These are phyloP conservation scores for Phytophthora citrophthora DNA, from an alignment of 352 stramenopile genomes.

Conservation along the genomic window DNA sequence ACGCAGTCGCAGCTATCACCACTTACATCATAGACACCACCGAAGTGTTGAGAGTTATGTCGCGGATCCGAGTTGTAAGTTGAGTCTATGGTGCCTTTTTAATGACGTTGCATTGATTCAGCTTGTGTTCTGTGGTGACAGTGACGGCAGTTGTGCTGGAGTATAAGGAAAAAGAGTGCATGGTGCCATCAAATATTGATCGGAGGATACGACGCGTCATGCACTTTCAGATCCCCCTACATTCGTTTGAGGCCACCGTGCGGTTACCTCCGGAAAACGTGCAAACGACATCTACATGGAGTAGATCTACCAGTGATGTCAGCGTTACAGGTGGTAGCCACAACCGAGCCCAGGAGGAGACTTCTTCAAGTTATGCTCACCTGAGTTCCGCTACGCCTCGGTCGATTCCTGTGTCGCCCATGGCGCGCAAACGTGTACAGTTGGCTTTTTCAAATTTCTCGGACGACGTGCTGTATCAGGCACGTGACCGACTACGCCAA, in stretches of 20 bases:
- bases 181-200: slow-evolving; percentile 85
- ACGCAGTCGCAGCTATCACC: slow-evolving; percentile 41
- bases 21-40: slow-evolving; percentile 40
- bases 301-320: slow-evolving; percentile 22
- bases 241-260: slow-evolving; percentile 87
- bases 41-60: slow-evolving; percentile 60
- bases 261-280: slow-evolving; percentile 57
- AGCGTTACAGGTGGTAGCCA: slow-evolving; percentile 18
- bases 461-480: slow-evolving; percentile 86
- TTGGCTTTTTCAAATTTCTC: slow-evolving; percentile 85
- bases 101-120: slow-evolving; percentile 15
- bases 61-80: slow-evolving; percentile 70
- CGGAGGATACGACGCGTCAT: slow-evolving; percentile 88
- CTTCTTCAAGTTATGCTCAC: slow-evolving; percentile 43
- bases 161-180: slow-evolving; percentile 87
- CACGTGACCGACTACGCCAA: slow-evolving; percentile 74
- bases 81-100: slow-evolving; percentile 15
- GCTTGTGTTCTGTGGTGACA: slow-evolving; percentile 23
- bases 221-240: slow-evolving; percentile 87
- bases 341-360: slow-evolving; percentile 40
- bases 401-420: slow-evolving; percentile 85
- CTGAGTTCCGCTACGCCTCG: slow-evolving; percentile 68
- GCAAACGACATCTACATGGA: slow-evolving; percentile 15
- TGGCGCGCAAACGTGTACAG: slow-evolving; percentile 73
- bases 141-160: slow-evolving; percentile 87